Evolutionary conservation across 805 yeast species (phyloP).

Genomic region (Candida fluviatilis): DNA sequence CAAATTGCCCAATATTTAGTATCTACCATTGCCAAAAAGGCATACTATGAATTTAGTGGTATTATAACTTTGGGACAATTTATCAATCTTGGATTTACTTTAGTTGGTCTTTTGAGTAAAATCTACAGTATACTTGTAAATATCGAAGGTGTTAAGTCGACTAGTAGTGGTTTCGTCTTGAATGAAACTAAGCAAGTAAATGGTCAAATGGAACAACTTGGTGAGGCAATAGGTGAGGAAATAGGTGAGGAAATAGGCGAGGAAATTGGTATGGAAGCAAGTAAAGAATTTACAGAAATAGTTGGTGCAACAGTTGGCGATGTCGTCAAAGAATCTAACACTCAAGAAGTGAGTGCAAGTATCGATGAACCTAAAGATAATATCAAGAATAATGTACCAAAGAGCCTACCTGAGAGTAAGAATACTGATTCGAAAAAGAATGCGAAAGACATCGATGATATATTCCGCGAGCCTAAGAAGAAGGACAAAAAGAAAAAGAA

Average conservation of each 20-base stretch:
- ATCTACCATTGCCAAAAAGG: conserved; percentile 36
- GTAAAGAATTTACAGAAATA: conserved; percentile 7
- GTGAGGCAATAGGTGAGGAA: conserved; percentile 10
- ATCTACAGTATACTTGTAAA: conserved; percentile 24
- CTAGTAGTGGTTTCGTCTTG: conserved; percentile 15
- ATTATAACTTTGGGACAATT: conserved; percentile 73
- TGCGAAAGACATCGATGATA: conserved; percentile 8
- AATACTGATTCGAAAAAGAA: too few relatives aligned
- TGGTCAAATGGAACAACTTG: not conserved
- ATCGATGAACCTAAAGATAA: not conserved
- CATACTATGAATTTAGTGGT: conserved; percentile 60
- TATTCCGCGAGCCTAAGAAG: conserved; percentile 8
- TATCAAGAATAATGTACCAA: too few relatives aligned
- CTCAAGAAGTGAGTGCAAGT: not conserved
- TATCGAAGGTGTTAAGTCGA: conserved; percentile 14
- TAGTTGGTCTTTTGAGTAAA: conserved; percentile 54
- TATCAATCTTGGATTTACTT: conserved; percentile 64
- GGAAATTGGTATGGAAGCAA: conserved; percentile 9
- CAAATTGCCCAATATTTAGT: conserved; percentile 23
- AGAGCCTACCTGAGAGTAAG: too few relatives aligned
- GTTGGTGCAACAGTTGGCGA: conserved; percentile 4
- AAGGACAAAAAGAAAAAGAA: conserved; percentile 32
- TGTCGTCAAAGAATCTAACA: too few relatives aligned
- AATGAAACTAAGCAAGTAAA: conserved; percentile 36
- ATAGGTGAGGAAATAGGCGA: conserved; percentile 26